A percentile compares a stretch with the other conserved stretches of the same genome.
Evolutionary conservation across 495 filamentous ascomycete genomes (phyloP).

Genomic region (Neurospora sp.): DNA sequence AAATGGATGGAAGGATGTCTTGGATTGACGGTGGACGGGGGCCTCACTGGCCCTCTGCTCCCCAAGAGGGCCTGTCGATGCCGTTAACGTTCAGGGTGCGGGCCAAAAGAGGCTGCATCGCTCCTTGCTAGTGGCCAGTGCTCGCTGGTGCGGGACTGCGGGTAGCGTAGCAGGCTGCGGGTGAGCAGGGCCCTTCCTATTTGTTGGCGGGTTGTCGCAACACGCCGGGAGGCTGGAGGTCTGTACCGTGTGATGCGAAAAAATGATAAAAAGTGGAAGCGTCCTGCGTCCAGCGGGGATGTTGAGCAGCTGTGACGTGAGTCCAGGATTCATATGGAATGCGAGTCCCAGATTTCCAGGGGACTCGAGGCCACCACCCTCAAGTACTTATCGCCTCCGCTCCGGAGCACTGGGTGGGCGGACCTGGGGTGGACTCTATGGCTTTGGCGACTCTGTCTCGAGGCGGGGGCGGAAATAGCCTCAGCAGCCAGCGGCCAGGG

Average conservation of each 20-base stretch:
- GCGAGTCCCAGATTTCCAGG: neutral
- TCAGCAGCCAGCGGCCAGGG: neutral
- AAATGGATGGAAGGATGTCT: neutral
- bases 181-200: slow-evolving; percentile 7
- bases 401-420: neutral
- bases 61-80: neutral
- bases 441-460: neutral
- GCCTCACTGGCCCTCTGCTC: neutral
- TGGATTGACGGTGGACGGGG: neutral
- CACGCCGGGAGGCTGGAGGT: slow-evolving; percentile 10
- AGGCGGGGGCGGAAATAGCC: neutral
- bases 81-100: neutral
- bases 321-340: neutral
- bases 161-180: slow-evolving; percentile 2
- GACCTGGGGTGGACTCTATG: neutral
- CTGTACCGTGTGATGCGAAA: slow-evolving; percentile 19
- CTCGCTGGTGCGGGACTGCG: neutral
- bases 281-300: slow-evolving; percentile 2
- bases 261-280: slow-evolving; percentile 10
- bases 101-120: neutral
- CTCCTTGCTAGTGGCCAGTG: slow-evolving; percentile 1
- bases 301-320: slow-evolving; percentile 4
- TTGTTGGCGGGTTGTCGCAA: slow-evolving; percentile 11
- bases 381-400: neutral
- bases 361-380: neutral